Conservation (phyloP, 208 protist genomes). For the Leishmania gerbilli region DNA sequence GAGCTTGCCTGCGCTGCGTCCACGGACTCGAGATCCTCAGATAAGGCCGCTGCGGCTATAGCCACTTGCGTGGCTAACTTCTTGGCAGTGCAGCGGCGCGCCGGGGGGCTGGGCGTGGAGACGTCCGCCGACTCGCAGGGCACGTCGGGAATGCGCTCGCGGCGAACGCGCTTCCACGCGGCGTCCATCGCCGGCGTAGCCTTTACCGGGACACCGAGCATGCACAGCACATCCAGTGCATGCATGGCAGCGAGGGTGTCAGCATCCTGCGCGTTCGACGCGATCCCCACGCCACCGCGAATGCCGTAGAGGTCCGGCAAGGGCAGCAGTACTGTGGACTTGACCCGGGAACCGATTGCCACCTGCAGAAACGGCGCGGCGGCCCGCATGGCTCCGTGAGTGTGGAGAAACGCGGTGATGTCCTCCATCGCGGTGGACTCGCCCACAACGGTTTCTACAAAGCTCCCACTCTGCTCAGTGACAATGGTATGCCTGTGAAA, state of each 20-base stretch:
- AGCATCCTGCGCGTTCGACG: conserved; percentile 48
- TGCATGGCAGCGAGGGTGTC: conserved; percentile 82
- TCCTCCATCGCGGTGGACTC: conserved; percentile 52
- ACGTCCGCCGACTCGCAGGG: conserved; percentile 4
- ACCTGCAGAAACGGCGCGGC: conserved; percentile 64
- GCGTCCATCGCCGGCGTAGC: conserved; percentile 11
- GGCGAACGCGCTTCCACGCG: conserved; percentile 24
- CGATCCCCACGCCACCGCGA: conserved; percentile 84
- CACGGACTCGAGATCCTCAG: not conserved
- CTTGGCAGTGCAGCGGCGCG: conserved; percentile 29
- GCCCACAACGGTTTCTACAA: conserved; percentile 53
- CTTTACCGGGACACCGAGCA: conserved; percentile 49
- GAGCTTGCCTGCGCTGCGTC: not conserved
- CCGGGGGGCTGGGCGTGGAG: conserved; percentile 39
- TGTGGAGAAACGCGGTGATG: conserved; percentile 48
- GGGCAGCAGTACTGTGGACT: conserved; percentile 82
- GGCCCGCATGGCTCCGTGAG: conserved; percentile 34
- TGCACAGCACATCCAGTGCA: conserved; percentile 72
- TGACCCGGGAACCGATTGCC: conserved; percentile 40
- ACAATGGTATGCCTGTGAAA: conserved; percentile 62
- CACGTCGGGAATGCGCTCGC: conserved; percentile 18
- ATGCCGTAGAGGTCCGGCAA: conserved; percentile 68
- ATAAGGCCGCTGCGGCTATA: not conserved
- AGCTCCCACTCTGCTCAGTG: conserved; percentile 52
- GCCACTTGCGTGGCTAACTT: conserved; percentile 7